Base-by-base conservation (phyloP, 768 basidiomycete species). In the Crucibulum laeve region DNA sequence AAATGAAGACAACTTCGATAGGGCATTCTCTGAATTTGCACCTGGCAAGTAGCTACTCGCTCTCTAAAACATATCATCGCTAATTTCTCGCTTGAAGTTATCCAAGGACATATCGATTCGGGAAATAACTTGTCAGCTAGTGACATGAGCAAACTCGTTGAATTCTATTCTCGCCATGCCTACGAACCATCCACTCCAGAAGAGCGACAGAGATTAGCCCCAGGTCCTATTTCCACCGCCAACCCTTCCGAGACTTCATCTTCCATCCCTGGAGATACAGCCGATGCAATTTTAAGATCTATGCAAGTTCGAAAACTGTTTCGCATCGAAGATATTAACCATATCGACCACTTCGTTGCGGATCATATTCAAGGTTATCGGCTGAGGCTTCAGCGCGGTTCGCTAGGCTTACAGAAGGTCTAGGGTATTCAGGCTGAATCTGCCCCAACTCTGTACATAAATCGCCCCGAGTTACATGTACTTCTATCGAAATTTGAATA, bases 1-100 rank as follows among this genome's bases (percentile, higher is more conserved):
- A 15, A 52, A 68, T 18, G 67, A 68, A 37, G 61, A 66, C 47
- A 71, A 65, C 48, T 71, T 69, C 37, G 70, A 72, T 51, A 56
- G 56, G 39, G 70, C 69, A 5, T 72, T 72, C 46, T n/a, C n/a
- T n/a, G n/a, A n/a, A n/a, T n/a, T n/a, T n/a, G n/a, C n/a, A n/a
- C n/a, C n/a, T n/a, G n/a, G n/a, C n/a, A n/a, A n/a, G n/a, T n/a
- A n/a, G n/a, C n/a, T n/a, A n/a, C n/a, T n/a, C n/a, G n/a, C n/a
- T n/a, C n/a, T n/a, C n/a, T n/a, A n/a, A n/a, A n/a, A n/a, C n/a
- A n/a, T n/a, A n/a, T n/a, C n/a, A n/a, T n/a, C n/a, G n/a, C n/a
- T n/a, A 52, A 57, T 24, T 55, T 64, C 48, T 53, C 70, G 38
- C 47, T 10, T n/a, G n/a, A 13, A 13, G 42, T 55, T 30, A 54